A percentile compares a stretch with the other conserved stretches of the same genome.
Evolutionary conservation across 2,329 filamentous ascomycete species (phyloP).

Genomic region (Diaporthe longicolla): DNA sequence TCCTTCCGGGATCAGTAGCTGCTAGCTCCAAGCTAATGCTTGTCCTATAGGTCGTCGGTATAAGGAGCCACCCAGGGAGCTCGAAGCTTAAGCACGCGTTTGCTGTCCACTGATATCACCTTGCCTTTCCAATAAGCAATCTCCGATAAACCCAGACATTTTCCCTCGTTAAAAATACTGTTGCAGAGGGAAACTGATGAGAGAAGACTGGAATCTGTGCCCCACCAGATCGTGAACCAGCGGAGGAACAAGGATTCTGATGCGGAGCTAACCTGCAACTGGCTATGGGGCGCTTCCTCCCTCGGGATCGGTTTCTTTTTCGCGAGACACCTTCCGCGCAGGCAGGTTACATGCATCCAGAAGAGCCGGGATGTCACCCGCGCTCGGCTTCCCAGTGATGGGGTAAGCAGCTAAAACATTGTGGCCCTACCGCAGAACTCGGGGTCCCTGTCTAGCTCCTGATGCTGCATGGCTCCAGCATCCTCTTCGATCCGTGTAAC

Average conservation of each 20-base stretch:
- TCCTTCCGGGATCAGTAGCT: slow-evolving; percentile 6
- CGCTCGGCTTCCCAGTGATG: slow-evolving; percentile 16
- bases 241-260: background rate
- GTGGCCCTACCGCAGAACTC: slow-evolving; percentile 15
- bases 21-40: slow-evolving; percentile 12
- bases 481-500: slow-evolving; percentile 28
- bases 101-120: slow-evolving; percentile 6
- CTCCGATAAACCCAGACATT: background rate
- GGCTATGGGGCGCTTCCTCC: background rate
- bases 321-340: background rate
- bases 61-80: slow-evolving; percentile 20
- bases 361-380: slow-evolving; percentile 3
- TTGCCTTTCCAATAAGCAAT: background rate
- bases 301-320: slow-evolving; percentile 34
- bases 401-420: slow-evolving; percentile 17
- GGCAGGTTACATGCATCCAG: slow-evolving; percentile 6
- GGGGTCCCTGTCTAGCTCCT: slow-evolving; percentile 28
- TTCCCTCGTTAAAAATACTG: background rate
- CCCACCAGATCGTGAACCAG: background rate
- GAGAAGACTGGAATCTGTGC: background rate
- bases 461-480: slow-evolving; percentile 27
- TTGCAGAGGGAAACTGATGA: too few species aligned
- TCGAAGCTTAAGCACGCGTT: slow-evolving; percentile 16
- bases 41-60: slow-evolving; percentile 22
- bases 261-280: background rate